Evolutionary conservation across 1,284 basidiomycete species (phyloP), one percentile per base, ranked within the genome.

Genomic region (Dichomitus squalens): DNA sequence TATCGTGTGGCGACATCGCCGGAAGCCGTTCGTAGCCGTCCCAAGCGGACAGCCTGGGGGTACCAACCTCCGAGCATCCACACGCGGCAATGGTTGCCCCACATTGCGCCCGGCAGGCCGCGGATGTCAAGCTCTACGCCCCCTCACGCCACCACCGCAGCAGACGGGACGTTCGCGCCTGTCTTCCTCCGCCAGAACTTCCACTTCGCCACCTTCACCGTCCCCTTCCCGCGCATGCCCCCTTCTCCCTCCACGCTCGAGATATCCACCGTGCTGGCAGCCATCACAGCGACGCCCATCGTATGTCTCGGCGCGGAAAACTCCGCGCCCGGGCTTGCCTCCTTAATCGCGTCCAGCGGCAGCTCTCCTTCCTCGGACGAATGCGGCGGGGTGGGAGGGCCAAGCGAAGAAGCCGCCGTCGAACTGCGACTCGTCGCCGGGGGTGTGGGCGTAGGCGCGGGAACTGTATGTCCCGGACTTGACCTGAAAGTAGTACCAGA

Each of bases 341-440:
- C 48, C 21, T 11, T 20, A 34, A 20, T 29, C 20, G 20, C 34
- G 14, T 6, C 20, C 21, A 18, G 2, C 20, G 27, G 21, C 4
- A 11, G 23, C 7, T 7, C 48, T 6, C 27, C 20, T 2, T 47
- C 44, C 29, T 47, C 44, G 29, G 29, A 33, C 29, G 67, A 68
- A 34, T 64, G 66, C 11, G 69, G 67, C 18, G 68, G 68, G 7
- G 69, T 71, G n/a, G 66, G 70, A 8, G 66, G 56, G 35, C 52
- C 52, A 20, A 44, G 49, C 35, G 40, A 7, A 2, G n/a, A 48
- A n/a, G 36, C 23, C 6, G 20, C 16, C 9, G 23, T 33, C 33
- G 36, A 38, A 25, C 7, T 29, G n/a, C 21, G 14, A 9, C 12
- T 29, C 16, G 16, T 38, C 9, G 53, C 35, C 20, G 47, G 51